Base-by-base conservation (phyloP, 1,139 yeast species). In the Pneumocystis jirovecii region DNA sequence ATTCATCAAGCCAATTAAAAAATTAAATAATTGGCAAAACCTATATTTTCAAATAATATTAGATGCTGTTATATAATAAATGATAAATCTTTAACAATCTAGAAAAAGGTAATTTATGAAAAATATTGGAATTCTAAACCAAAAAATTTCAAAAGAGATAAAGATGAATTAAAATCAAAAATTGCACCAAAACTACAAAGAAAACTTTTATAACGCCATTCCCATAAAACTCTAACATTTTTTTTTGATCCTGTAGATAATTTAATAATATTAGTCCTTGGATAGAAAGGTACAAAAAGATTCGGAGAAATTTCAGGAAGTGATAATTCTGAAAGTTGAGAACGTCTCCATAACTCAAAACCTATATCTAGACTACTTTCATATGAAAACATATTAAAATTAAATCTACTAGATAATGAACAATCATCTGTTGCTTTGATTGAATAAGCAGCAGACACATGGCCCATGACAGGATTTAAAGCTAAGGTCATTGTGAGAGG, bases 401-500 rank as follows among this genome's bases (percentile, higher is more conserved):
- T 96, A 73, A 90, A 90, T 66, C 87, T 81, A 3, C 96, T 87
- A 64, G 93, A 85, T 69, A 93, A 85, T 0, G 96, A 86, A 0
- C 95, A 82, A 17, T 67, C 67, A 8, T 64, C 57, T 6, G 90
- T 83, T 0, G 96, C 88, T 71, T 86, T 85, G 44, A 93, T 89
- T 0, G 96, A 84, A 73, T 93, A 93, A 0, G 96, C 87, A 1
- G 96, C 86, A 0, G 96, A 86, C 5, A 95, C 76, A 70, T 91
- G 95, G 2, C 98, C 99, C 74, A 93, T 80, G 15, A 93, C 79
- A 1, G 99, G 99, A 74, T 93, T 93, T 67, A 88, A 81, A 1
- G 96, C 86, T 45, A 93, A 73, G 0, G 97, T 88, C 82, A 93
- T 83, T 0, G 96, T 88, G 68, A 91, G 75, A 0, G 99, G 98